Percentiles rank a stretch among this genome's conserved stretches.
These are phyloP conservation scores for Escovopsis weberi DNA, from an alignment of 2,329 filamentous ascomycete genomes.

Conservation along the genomic window DNA sequence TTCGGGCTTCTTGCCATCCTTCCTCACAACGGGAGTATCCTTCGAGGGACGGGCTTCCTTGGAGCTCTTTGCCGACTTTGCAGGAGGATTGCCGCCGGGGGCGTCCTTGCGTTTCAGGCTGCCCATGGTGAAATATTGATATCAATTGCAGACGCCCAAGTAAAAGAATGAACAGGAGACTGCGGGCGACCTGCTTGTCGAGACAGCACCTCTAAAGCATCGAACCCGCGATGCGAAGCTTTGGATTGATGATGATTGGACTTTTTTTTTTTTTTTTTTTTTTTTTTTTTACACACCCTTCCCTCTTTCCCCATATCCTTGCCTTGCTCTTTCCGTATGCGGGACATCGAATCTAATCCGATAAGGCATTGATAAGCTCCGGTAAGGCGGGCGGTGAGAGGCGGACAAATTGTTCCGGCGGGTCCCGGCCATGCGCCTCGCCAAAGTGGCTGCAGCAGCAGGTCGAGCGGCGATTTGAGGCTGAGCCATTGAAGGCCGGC, in stretches of 20 bases:
- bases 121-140: constrained; percentile 30
- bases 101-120: constrained; percentile 44
- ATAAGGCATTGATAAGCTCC: constrained; percentile 13
- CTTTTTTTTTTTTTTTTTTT: constrained; percentile 12
- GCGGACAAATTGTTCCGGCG: constrained; percentile 7
- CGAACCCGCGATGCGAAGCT: constrained; percentile 2
- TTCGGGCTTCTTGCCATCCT: constrained; percentile 15
- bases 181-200: not conserved
- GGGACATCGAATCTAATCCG: constrained; percentile 9
- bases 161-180: constrained; percentile 2
- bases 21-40: constrained; percentile 22
- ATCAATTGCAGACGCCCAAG: constrained; percentile 6
- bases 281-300: no score
- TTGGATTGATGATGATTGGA: constrained; percentile 1
- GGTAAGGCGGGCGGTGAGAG: constrained; percentile 7
- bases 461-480: not conserved
- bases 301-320: no score
- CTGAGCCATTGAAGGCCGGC: not conserved
- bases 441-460: not conserved
- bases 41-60: constrained; percentile 34
- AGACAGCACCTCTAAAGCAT: constrained; percentile 1
- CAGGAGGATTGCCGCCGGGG: constrained; percentile 33
- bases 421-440: constrained; percentile 1
- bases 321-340: constrained; percentile 10
- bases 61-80: constrained; percentile 33